phyloP scores from a whole-genome alignment of 495 filamentous ascomycete genomes.

The Alectoria sarmentosa region DNA sequence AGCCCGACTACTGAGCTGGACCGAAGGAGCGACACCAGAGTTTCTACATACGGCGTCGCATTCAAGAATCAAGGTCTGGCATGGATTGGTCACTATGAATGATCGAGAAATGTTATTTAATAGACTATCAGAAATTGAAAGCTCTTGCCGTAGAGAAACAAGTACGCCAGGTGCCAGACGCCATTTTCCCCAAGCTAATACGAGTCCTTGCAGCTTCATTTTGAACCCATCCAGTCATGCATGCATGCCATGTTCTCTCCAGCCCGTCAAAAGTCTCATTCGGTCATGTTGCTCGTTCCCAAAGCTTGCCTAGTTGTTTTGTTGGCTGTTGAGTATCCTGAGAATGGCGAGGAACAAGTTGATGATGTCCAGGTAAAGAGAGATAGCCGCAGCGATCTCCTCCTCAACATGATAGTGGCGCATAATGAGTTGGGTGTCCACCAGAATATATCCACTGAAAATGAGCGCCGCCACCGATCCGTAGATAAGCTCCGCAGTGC shows the following conservation, averaged over 20 bases:
- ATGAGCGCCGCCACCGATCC: slow-evolving; percentile 72
- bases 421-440: slow-evolving; percentile 94
- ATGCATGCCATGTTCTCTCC: background rate
- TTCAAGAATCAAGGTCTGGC: background rate
- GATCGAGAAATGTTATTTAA: background rate
- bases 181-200: background rate
- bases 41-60: background rate
- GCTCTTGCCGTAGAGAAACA: background rate
- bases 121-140: background rate
- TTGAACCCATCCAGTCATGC: background rate
- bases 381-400: slow-evolving; percentile 95
- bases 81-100: background rate
- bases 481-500: slow-evolving; percentile 75
- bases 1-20: slow-evolving; percentile 3
- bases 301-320: slow-evolving; percentile 54
- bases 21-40: background rate
- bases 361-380: slow-evolving; percentile 91
- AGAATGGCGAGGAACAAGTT: slow-evolving; percentile 94
- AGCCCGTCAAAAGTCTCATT: background rate
- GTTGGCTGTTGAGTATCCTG: slow-evolving; percentile 81
- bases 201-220: background rate
- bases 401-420: slow-evolving; percentile 96
- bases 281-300: background rate
- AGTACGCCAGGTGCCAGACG: background rate
- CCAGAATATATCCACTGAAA: slow-evolving; percentile 89